Base-by-base conservation (phyloP, 2,329 filamentous ascomycete genomes). In the Fusarium zealandicum region DNA sequence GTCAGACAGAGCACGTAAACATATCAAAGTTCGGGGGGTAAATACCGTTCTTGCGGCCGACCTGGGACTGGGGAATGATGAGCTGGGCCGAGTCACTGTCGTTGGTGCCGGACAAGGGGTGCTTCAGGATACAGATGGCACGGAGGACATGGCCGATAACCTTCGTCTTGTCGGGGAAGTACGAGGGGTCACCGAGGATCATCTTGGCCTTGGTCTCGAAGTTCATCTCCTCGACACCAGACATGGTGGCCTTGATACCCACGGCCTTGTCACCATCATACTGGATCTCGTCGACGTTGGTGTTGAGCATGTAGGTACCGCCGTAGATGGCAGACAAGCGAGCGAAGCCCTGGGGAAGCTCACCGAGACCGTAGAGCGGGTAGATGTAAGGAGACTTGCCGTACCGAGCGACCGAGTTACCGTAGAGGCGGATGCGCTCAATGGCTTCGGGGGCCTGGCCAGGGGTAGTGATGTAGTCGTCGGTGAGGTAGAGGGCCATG, bases 311-410 rank as follows among this genome's bases (percentile, higher is more conserved):
- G 80, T 99, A 99, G 43, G 95, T 99, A 67, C 95, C 95, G 63
- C 95, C 95, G 73, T 99, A 98, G 77, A 99, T 98, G 75, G 95
- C 95, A 33, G 93, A 97, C 48, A 99, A 85, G 75, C 95, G 93
- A 61, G 95, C 95, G 70, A 99, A 99, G 55, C 93, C 93, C 78
- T 99, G 95, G 30, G 95, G 96, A 51, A 99, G 89, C 80, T 99
- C 95, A 73, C 90, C 95, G 42, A 99, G 87, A 59, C 95, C 95
- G 79, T 99, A 99, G 27, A 98, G 87, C 41, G 95, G 96, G 82
- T 99, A 99, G 80, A 99, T 98, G 82, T 98, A 99, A 38, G 95
- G 96, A 11, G 93, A 98, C 79, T 97, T 98, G 77, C 95, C 95
- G 77, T 98, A 98, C 61, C 93, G 87, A 45, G 93, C 92, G 78